Evolutionary conservation across 148 eudicot genomes (phyloP).

Genomic region (Spergularia marina): DNA sequence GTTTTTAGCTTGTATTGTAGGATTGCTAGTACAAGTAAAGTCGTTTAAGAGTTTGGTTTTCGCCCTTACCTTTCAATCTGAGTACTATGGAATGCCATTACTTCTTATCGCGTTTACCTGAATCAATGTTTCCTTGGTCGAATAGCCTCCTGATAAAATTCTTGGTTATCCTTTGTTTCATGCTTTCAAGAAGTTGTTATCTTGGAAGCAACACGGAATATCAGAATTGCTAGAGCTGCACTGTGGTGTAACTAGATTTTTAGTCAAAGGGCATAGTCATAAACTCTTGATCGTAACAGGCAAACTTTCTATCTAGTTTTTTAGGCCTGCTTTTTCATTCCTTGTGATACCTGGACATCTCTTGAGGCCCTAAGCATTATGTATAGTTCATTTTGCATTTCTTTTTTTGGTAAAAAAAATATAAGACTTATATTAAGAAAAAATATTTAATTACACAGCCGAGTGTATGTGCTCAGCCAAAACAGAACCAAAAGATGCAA

Average conservation of each 20-base stretch:
- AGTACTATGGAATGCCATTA: not conserved
- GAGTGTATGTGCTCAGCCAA: no score
- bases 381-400: not conserved
- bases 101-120: not conserved
- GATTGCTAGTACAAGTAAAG: no score
- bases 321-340: not conserved
- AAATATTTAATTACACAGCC: no score
- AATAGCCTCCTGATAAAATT: not conserved
- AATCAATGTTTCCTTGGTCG: no score
- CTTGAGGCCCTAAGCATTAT: not conserved
- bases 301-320: slow-evolving; percentile 1
- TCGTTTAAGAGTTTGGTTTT: not conserved
- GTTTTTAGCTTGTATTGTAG: not conserved
- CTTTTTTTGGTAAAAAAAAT: no score
- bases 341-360: not conserved
- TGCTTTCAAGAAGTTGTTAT: not conserved
- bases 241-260: not conserved
- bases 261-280: not conserved
- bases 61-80: not conserved
- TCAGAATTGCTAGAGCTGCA: not conserved
- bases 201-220: not conserved
- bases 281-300: not conserved
- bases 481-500: no score
- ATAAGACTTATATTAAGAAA: no score
- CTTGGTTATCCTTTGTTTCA: not conserved